Evolutionary conservation across 2,329 filamentous ascomycete genomes (phyloP).

Genomic region (Trichophyton schoenleinii): DNA sequence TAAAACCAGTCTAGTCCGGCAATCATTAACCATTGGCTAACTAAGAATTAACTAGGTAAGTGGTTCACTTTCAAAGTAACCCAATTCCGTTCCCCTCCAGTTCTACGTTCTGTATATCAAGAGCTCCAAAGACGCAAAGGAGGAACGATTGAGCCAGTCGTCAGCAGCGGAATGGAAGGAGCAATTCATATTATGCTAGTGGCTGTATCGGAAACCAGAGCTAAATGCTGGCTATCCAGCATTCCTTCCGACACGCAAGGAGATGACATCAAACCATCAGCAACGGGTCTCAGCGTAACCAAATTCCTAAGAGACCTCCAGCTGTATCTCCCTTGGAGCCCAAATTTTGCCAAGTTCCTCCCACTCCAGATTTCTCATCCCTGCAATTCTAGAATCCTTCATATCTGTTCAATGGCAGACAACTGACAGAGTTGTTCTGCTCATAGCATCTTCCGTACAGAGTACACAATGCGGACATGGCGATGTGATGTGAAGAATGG

Average conservation of each 20-base stretch:
- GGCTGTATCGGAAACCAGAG: background rate
- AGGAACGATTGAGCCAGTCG: too few species aligned
- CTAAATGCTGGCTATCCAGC: background rate
- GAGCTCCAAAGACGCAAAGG: too few species aligned
- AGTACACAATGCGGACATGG: conserved; percentile 30
- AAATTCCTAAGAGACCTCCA: background rate
- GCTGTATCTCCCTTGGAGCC: background rate
- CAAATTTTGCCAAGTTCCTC: conserved; percentile 17
- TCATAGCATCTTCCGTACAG: conserved; percentile 23
- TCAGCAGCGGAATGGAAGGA: too few species aligned
- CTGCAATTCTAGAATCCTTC: conserved; percentile 27
- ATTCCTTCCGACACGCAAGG: background rate
- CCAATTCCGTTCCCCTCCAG: too few species aligned
- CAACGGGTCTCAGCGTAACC: background rate
- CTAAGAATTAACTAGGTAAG: too few species aligned
- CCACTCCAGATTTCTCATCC: conserved; percentile 29
- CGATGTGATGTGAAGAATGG: conserved; percentile 3
- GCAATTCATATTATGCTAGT: too few species aligned
- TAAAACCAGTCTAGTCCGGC: too few species aligned
- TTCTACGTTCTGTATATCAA: too few species aligned
- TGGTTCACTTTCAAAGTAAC: too few species aligned
- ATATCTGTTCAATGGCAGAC: conserved; percentile 27
- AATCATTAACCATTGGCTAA: too few species aligned
- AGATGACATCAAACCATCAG: background rate
- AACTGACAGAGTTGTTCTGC: conserved; percentile 23